Evolutionary conservation across 2,329 filamentous ascomycete species (phyloP), one percentile per base, ranked within the genome.

Genomic region (Plenodomus lindquistii): DNA sequence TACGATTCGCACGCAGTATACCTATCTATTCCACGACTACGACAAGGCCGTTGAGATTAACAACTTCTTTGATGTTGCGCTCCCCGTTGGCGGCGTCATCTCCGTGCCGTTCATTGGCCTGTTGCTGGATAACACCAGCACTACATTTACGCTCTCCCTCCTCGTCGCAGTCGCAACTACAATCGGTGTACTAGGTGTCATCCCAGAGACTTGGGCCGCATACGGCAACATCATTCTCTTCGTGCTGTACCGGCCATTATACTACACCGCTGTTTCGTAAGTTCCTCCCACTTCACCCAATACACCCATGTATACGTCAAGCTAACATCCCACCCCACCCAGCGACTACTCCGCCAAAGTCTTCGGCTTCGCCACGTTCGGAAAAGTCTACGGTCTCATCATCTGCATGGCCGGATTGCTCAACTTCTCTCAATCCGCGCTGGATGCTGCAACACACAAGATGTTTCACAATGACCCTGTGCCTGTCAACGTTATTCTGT

Each of bases 381-480:
- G 91, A 38, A 96, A 89, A 48, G 91, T 97, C n/a, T 96, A 96
- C 72, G 91, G 91, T 10, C 80, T 92, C 17, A 88, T 96, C 57
- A 96, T 96, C 60, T 95, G 89, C 72, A 75, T 94, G 1, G 87
- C 91, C 0, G 91, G 92, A 0, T 70, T 96, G 0, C 81, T 91
- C 64, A 96, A 95, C 72, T 92, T 97, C 65, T 83, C 83, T 1
- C 91, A 96, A 75, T 87, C 86, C 4, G 90, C 83, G 0, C 78
- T 96, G 27, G 91, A 96, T 69, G 83, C 86, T 19, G 69, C 93
- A 29, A 91, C 91, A 35, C 89, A 95, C 65, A 78, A 83, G 46
- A 79, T 80, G 0, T 96, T 93, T 65, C 61, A 77, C 18, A 84
- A 85, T 4, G 79, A 95, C 67, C 91, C 91, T 0, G 75, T 89